These are phyloP conservation scores for Colletotrichum kahawae DNA, from an alignment of 2,329 filamentous ascomycete genomes.

Conservation along the genomic window DNA sequence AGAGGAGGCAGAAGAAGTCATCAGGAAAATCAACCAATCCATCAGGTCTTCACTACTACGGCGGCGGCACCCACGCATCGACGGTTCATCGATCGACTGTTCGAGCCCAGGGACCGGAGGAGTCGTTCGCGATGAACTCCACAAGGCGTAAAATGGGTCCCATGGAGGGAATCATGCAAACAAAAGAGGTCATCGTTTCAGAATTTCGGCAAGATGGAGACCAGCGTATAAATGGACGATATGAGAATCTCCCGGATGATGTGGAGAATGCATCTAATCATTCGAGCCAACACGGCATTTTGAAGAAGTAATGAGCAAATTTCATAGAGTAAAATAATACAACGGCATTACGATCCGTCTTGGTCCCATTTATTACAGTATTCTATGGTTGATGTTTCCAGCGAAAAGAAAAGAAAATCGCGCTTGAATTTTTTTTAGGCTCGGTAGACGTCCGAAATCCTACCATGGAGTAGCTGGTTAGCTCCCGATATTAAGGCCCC, in stretches of 20 bases:
- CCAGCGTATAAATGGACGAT: not conserved
- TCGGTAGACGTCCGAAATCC: not conserved
- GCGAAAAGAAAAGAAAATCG: not conserved
- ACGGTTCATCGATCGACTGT: conserved; percentile 11
- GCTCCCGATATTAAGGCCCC: not conserved
- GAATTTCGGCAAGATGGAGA: conserved; percentile 14
- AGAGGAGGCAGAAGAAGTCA: conserved; percentile 25
- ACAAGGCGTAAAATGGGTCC: conserved; percentile 1
- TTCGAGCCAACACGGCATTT: conserved; percentile 2
- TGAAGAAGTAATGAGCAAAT: conserved; percentile 1
- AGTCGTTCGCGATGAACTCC: conserved; percentile 3
- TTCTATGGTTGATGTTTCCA: not conserved
- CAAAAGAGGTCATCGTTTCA: conserved; percentile 16
- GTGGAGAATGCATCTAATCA: conserved; percentile 8
- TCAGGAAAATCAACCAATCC: conserved; percentile 22
- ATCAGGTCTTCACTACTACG: conserved; percentile 12
- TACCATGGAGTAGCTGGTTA: not conserved
- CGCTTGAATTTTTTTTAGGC: not conserved
- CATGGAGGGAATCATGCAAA: conserved; percentile 20
- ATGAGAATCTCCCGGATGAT: conserved; percentile 12
- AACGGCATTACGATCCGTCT: not conserved
- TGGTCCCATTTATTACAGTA: not conserved
- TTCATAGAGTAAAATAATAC: not conserved
- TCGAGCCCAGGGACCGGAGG: not conserved
- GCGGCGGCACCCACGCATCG: not conserved